Evolutionary conservation across 805 yeast genomes (phyloP), one percentile per base, ranked within the genome.

Genomic region (Spathaspora passalidarum): DNA sequence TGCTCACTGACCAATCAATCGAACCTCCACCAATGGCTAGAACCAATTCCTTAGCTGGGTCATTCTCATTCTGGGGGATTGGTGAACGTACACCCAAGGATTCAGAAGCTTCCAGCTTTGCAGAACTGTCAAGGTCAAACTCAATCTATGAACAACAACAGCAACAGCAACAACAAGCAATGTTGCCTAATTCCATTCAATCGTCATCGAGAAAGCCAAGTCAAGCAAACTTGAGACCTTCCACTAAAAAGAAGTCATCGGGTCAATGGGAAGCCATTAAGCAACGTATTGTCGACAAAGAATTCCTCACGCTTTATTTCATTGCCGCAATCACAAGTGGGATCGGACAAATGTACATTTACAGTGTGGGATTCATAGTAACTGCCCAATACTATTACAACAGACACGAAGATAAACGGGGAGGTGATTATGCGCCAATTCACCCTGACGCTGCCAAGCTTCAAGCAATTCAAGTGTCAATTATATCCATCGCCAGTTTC

Each of bases 381-480:
- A 60, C 65, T 2, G 75, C 77, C 1, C 76, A 71, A 47, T 60
- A 56, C 42, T 54, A 61, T 38, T 29, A 29, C 34, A 29, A 29
- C 34, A 29, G 14, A 29, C 34, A 29, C 2, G 34, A 29, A 3
- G 34, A 29, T 13, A 29, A 29, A 29, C 34, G 34, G 6, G 34
- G 14, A n/a, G 34, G 34, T n/a, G 34, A n/a, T 4, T 50, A 29
- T 36, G 21, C 46, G 22, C 34, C 34, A 13, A 29, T 29, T 9
- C 43, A 49, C 19, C 42, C 52, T 5, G 42, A 52, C 16, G 66
- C 72, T 11, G 61, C 72, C 0, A 70, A 79, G 1, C 68, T 79
- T 13, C 92, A 86, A 56, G 88, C 91, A 1, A 46, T 84, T 5
- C 91, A 86, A 57, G 91, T 86, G 0, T 82, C 88, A 1, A 66